These are phyloP conservation scores for Prototheca stagnorum DNA, from an alignment of 163 green algal genomes.

Conservation along the genomic window DNA sequence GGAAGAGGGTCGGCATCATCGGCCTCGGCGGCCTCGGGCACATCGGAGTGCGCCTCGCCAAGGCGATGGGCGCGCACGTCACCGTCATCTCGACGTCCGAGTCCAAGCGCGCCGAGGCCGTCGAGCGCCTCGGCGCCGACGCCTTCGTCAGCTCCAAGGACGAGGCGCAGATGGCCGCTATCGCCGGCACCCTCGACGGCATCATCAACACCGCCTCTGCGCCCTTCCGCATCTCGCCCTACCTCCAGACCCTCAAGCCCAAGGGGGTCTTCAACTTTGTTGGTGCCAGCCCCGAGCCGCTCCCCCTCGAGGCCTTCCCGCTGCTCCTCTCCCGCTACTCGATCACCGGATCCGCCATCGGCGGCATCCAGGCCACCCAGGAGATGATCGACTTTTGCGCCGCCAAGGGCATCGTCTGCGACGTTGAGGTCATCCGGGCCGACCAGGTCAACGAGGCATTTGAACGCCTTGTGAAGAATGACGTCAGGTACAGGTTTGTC, in stretches of 20 bases:
- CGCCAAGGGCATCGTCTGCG: conserved; percentile 33
- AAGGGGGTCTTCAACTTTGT: conserved; percentile 39
- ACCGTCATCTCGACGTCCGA: conserved; percentile 28
- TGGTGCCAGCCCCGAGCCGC: conserved; percentile 10
- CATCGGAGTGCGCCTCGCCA: conserved; percentile 62
- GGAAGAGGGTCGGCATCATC: conserved; percentile 57
- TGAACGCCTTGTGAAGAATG: conserved; percentile 27
- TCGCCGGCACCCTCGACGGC: conserved; percentile 31
- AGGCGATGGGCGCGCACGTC: conserved; percentile 52
- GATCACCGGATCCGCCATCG: conserved; percentile 24
- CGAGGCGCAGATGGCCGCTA: conserved; percentile 10
- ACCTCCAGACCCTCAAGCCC: conserved; percentile 14
- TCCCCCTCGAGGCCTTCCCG: neutral
- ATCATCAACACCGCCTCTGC: conserved; percentile 65
- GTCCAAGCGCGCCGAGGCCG: conserved; percentile 24
- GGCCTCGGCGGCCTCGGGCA: conserved; percentile 71
- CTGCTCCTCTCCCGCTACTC: conserved; percentile 7
- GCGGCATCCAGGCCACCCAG: conserved; percentile 53
- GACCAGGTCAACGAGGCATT: conserved; percentile 26
- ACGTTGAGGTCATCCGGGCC: conserved; percentile 31
- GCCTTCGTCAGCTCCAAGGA: conserved; percentile 6
- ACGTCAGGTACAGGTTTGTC: conserved; percentile 35
- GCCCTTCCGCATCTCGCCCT: conserved; percentile 23
- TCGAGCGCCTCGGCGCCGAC: conserved; percentile 13
- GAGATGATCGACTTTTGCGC: conserved; percentile 66